phyloP scores from a whole-genome alignment of 805 yeast species.

The Candida stauntonica region DNA sequence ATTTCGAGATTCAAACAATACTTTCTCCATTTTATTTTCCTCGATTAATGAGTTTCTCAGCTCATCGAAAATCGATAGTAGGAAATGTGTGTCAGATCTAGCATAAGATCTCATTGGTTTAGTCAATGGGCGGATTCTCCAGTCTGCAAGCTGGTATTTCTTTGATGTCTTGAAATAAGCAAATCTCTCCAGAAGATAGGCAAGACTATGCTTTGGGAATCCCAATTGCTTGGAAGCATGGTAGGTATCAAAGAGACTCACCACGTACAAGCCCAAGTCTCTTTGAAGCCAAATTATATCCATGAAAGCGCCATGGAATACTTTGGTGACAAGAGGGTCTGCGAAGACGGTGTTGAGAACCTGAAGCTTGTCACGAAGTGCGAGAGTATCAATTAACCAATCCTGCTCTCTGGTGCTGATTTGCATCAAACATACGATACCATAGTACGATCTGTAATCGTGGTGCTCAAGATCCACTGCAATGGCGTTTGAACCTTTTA shows the following conservation, averaged over 20 bases:
- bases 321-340: conserved; percentile 76
- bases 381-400: conserved; percentile 82
- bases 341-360: conserved; percentile 71
- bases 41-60: conserved; percentile 59
- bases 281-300: conserved; percentile 96
- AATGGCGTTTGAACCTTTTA: conserved; percentile 52
- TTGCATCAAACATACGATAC: conserved; percentile 91
- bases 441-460: conserved; percentile 84
- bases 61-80: conserved; percentile 74
- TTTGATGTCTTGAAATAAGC: conserved; percentile 87
- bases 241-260: conserved; percentile 86
- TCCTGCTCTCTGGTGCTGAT: conserved; percentile 78
- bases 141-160: conserved; percentile 93
- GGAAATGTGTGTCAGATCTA: conserved; percentile 90
- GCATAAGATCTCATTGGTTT: conserved; percentile 80
- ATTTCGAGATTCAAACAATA: conserved; percentile 67
- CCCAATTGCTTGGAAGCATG: conserved; percentile 83
- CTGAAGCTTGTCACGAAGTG: conserved; percentile 66
- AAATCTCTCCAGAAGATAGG: conserved; percentile 73
- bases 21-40: conserved; percentile 49
- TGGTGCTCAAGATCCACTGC: conserved; percentile 98
- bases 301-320: conserved; percentile 95
- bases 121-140: conserved; percentile 87
- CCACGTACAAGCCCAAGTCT: conserved; percentile 88
- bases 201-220: conserved; percentile 77